Evolutionary conservation across 208 protist genomes (phyloP).

Genomic region (Crithidia bombi): DNA sequence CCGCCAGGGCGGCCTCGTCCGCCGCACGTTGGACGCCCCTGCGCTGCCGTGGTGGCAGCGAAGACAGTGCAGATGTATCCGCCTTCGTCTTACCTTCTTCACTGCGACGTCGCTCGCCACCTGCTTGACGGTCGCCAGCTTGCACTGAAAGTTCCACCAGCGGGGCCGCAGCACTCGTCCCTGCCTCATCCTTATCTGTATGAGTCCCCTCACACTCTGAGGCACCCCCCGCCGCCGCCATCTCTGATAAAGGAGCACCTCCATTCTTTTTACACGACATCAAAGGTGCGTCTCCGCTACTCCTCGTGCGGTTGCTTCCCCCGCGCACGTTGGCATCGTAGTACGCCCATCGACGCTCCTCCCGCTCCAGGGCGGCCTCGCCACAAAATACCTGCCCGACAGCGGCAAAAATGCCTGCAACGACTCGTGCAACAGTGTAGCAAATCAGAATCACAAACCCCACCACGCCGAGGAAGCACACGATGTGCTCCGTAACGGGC

Average conservation of each 20-base stretch:
- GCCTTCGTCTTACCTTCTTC: neutral
- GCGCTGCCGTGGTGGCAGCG: neutral
- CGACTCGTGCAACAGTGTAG: conserved; percentile 46
- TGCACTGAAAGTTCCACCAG: too few species aligned
- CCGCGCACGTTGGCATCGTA: conserved; percentile 30
- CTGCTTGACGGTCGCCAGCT: too few species aligned
- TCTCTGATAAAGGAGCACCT: too few species aligned
- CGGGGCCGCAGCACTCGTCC: neutral
- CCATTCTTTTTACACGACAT: too few species aligned
- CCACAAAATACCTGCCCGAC: conserved; percentile 41
- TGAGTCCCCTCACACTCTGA: neutral
- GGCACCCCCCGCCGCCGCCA: too few species aligned
- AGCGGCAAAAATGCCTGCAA: conserved; percentile 33
- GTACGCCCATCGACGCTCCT: conserved; percentile 43
- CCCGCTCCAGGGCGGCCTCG: conserved; percentile 19
- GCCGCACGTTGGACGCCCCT: neutral
- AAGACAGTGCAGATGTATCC: neutral
- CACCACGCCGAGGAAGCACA: conserved; percentile 34
- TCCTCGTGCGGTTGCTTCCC: neutral
- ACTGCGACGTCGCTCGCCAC: too few species aligned
- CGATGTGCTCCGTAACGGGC: conserved; percentile 38
- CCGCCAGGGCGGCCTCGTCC: conserved; percentile 7
- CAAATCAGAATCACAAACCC: conserved; percentile 21
- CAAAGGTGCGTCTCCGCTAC: neutral
- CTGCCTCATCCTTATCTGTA: neutral